phyloP scores from a whole-genome alignment of 495 filamentous ascomycete species.

The Penicillium turbatum region DNA sequence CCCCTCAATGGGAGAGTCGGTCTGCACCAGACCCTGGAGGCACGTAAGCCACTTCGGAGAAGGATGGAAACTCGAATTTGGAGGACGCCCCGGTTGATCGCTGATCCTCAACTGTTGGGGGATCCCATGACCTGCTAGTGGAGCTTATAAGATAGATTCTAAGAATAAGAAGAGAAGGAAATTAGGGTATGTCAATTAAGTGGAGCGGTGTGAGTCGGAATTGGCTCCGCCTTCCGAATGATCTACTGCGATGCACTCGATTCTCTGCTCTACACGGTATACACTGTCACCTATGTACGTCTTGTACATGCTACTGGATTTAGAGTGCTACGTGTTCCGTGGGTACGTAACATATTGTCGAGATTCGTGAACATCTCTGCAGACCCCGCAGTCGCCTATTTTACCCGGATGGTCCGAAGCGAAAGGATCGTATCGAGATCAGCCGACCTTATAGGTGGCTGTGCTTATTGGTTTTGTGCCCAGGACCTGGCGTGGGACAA shows the following conservation, averaged over 20 bases:
- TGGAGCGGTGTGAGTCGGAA: conserved; percentile 10
- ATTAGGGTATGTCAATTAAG: neutral
- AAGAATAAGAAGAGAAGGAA: neutral
- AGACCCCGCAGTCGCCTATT: conserved; percentile 3
- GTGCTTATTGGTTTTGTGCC: neutral
- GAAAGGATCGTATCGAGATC: neutral
- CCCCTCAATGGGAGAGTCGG: neutral
- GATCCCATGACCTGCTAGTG: conserved; percentile 2
- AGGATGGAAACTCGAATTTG: neutral
- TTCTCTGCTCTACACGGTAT: conserved; percentile 4
- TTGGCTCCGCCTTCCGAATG: conserved; percentile 3
- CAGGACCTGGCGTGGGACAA: neutral
- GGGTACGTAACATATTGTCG: neutral
- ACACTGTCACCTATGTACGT: neutral
- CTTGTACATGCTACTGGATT: neutral
- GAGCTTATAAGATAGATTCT: neutral
- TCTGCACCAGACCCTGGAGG: neutral
- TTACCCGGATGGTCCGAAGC: neutral
- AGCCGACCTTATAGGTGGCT: conserved; percentile 1
- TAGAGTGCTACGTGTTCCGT: conserved; percentile 2
- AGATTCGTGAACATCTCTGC: neutral
- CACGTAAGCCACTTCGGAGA: neutral
- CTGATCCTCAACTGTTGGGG: conserved; percentile 7
- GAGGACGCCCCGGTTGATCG: neutral
- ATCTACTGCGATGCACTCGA: neutral